These are phyloP conservation scores for Hapsidospora chrysogenum DNA, from an alignment of 495 filamentous ascomycete species.

Conservation along the genomic window DNA sequence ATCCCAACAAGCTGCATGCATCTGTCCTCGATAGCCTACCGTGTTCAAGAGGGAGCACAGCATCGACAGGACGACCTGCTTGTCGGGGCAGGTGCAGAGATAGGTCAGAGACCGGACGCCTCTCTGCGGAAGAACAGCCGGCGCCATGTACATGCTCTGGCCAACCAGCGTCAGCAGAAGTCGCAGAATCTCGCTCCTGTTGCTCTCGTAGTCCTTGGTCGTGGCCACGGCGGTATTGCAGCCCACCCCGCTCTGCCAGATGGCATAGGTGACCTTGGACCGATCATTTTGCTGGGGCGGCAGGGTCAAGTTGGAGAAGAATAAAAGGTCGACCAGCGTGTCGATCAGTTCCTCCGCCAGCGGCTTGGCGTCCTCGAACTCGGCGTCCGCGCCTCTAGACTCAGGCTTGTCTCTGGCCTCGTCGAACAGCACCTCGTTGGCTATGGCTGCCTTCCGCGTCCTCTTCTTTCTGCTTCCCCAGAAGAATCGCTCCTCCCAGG, in stretches of 20 bases:
- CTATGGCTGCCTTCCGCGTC: conserved; percentile 31
- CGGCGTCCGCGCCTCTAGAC: conserved; percentile 32
- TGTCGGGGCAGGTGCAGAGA: conserved; percentile 66
- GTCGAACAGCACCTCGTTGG: conserved; percentile 71
- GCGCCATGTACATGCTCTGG: conserved; percentile 84
- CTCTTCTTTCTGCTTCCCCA: conserved; percentile 62
- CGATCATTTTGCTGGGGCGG: conserved; percentile 47
- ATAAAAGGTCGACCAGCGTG: conserved; percentile 74
- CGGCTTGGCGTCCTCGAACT: conserved; percentile 66
- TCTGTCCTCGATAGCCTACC: too few species aligned
- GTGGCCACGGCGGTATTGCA: conserved; percentile 82
- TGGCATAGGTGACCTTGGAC: conserved; percentile 75
- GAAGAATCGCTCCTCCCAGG: conserved; percentile 88
- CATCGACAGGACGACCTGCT: conserved; percentile 69
- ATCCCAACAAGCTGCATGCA: too few species aligned
- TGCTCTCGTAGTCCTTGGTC: conserved; percentile 79
- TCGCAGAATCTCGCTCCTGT: conserved; percentile 78
- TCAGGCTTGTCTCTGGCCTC: conserved; percentile 39
- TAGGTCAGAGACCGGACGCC: conserved; percentile 82
- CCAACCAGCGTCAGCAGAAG: conserved; percentile 72
- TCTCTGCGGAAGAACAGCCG: conserved; percentile 66
- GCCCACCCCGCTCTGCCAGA: conserved; percentile 96
- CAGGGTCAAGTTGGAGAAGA: conserved; percentile 80
- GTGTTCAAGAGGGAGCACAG: conserved; percentile 90
- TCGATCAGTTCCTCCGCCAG: conserved; percentile 90